Evolutionary conservation across 306 rosid genomes (phyloP), one percentile per base, ranked within the genome.

Genomic region (Sesbania bispinosa): DNA sequence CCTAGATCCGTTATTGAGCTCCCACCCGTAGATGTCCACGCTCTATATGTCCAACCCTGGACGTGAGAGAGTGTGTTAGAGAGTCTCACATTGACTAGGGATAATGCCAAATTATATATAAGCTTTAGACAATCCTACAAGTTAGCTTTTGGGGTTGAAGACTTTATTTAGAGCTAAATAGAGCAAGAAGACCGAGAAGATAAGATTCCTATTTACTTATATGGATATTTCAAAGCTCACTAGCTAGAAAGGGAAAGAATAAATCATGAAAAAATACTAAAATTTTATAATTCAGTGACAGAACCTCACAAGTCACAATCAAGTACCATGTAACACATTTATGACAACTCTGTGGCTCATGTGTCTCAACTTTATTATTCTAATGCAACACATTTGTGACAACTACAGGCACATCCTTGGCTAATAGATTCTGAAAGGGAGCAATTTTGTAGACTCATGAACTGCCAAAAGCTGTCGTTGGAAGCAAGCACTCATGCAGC

Each of bases 401-500:
- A 80, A 72, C 38, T 76, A 19, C 84, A 89, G 96, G 89, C 97
- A 61, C 97, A 89, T 84, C 94, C 92, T 39, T 85, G 97, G 97
- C 84, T 92, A 13, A 64, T 87, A 42, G 94, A 92, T 83, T 80
- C 84, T 5, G 97, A 92, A 42, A 87, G 88, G 80, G 97, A 92
- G 80, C 93, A 84, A 78, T 86, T 92, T 15, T 92, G 97, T 57
- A 83, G 97, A 43, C 84, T 92, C 15, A 84, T 89, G 96, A 87
- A 85, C 79, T 87, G 93, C 79, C 91, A 89, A 70, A 92, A 92
- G 71, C 90, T 92, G 10, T 87, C 96, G 14, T 58, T 92, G 72
- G 94, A 92, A 74, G 96, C 94, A 26, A 87, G 97, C 77, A 84
- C 94, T 1, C 97, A 89, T 72, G 96, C 96, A 1, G 97, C 96